Evolutionary conservation across 1,284 basidiomycete species (phyloP).

Genomic region (Rhodotorula glutinis): DNA sequence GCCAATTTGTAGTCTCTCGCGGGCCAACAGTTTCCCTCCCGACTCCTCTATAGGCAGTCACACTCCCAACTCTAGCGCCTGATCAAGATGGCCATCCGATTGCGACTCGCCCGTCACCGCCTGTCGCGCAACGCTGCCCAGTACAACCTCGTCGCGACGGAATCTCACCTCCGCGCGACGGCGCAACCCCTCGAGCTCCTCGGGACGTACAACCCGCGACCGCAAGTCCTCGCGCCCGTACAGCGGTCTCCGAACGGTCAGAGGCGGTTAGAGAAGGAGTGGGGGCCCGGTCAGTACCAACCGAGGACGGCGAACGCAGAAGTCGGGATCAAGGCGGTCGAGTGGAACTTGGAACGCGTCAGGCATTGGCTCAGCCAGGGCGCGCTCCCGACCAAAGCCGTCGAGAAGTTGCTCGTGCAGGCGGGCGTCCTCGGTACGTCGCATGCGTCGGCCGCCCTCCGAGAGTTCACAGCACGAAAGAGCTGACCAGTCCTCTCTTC

Average conservation of each 20-base stretch:
- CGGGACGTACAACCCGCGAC: constrained; percentile 26
- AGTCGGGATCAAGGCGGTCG: constrained; percentile 42
- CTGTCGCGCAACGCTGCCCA: constrained; percentile 35
- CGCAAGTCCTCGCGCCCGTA: constrained; percentile 8
- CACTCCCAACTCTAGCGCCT: no score
- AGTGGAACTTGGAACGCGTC: constrained; percentile 48
- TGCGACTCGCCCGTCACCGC: constrained; percentile 34
- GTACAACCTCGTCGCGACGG: constrained; percentile 36
- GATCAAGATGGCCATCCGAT: constrained; percentile 21
- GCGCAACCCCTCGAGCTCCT: constrained; percentile 33
- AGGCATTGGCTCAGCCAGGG: constrained; percentile 47
- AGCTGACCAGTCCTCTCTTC: not conserved
- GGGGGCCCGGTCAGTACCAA: constrained; percentile 23
- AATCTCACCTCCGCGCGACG: constrained; percentile 17
- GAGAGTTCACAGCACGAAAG: no score
- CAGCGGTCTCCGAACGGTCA: constrained; percentile 32
- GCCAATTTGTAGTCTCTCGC: no score
- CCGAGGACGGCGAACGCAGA: not conserved
- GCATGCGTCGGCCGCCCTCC: not conserved
- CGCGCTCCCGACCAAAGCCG: constrained; percentile 48
- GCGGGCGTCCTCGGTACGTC: constrained; percentile 41
- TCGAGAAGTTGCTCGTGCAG: constrained; percentile 46
- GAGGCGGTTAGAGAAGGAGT: constrained; percentile 4
- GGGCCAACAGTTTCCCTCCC: no score
- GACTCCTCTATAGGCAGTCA: no score